Percentiles rank a stretch among this genome's conserved stretches.
Conservation (phyloP, 352 stramenopile species). For the Globisporangium spiculum region DNA sequence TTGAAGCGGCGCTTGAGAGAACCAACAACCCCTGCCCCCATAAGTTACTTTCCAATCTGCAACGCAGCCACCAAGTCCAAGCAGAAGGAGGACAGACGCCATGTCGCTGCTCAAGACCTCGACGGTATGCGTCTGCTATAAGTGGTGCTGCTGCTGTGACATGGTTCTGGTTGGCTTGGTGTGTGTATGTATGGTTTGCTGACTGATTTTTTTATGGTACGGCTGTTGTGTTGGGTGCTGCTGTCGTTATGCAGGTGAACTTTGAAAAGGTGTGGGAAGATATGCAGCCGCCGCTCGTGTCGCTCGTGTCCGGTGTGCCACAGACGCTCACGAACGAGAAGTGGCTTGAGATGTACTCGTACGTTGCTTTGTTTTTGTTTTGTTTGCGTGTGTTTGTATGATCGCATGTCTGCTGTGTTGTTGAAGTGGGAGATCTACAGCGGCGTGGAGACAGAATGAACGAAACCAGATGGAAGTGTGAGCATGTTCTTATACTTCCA, state of each 20-base stretch:
- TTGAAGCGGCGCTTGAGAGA: background rate
- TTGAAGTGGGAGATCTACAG: background rate
- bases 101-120: slow-evolving; percentile 86
- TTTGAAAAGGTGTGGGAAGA: slow-evolving; percentile 83
- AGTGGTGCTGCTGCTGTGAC: background rate
- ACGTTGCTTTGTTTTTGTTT: slow-evolving; percentile 24
- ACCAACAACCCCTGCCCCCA: background rate
- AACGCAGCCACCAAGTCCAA: background rate
- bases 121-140: slow-evolving; percentile 32
- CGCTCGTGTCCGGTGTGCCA: slow-evolving; percentile 63
- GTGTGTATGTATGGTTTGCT: background rate
- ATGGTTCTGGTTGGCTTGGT: background rate
- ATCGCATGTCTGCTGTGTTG: background rate
- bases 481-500: background rate
- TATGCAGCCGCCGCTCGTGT: slow-evolving; percentile 77
- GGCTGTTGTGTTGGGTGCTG: background rate
- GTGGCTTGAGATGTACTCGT: slow-evolving; percentile 88
- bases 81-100: background rate
- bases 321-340: slow-evolving; percentile 77
- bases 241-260: slow-evolving; percentile 52
- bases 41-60: background rate
- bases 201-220: background rate
- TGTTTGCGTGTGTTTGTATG: background rate
- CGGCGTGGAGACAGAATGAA: background rate
- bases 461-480: background rate